A percentile compares a stretch with the other conserved stretches of the same genome.
Evolutionary conservation across 148 eudicot species (phyloP).

Genomic region (Rhododendron griersonianum): DNA sequence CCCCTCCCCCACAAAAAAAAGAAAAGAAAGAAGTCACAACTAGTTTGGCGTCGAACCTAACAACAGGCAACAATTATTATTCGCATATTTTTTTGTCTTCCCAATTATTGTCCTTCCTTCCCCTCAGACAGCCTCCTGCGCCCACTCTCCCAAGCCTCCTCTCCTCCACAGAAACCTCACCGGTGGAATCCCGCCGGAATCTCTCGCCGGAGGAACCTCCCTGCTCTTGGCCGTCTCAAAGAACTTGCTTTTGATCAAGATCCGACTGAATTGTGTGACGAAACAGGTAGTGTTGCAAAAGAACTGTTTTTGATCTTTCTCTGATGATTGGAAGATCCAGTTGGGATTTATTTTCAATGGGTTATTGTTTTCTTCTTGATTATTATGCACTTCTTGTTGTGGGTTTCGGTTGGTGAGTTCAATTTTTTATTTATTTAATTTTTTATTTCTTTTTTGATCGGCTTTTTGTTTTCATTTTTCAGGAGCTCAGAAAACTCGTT

Average conservation of each 20-base stretch:
- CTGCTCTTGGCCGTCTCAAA: not conserved
- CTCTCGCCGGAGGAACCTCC: not conserved
- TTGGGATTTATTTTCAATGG: not conserved
- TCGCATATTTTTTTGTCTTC: conserved; percentile 1
- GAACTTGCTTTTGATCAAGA: not conserved
- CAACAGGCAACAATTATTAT: conserved; percentile 18
- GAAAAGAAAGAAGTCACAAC: too few species aligned
- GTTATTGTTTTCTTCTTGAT: not conserved
- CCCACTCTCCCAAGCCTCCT: not conserved
- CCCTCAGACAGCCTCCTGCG: not conserved
- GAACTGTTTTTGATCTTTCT: not conserved
- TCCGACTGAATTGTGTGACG: not conserved
- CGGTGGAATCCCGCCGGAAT: not conserved
- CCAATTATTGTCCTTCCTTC: conserved; percentile 14
- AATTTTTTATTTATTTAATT: too few species aligned
- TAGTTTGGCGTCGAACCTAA: conserved; percentile 9
- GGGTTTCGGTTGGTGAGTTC: not conserved
- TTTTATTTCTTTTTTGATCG: not conserved
- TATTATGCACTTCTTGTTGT: not conserved
- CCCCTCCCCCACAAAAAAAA: not conserved
- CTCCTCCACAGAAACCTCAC: not conserved
- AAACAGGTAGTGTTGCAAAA: not conserved
- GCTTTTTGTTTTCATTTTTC: not conserved
- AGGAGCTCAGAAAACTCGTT: not conserved
- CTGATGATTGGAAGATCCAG: not conserved